Percentiles rank a stretch among this genome's conserved stretches.
Conservation (phyloP, 2,329 filamentous ascomycete species). For the Camillea tinctor region DNA sequence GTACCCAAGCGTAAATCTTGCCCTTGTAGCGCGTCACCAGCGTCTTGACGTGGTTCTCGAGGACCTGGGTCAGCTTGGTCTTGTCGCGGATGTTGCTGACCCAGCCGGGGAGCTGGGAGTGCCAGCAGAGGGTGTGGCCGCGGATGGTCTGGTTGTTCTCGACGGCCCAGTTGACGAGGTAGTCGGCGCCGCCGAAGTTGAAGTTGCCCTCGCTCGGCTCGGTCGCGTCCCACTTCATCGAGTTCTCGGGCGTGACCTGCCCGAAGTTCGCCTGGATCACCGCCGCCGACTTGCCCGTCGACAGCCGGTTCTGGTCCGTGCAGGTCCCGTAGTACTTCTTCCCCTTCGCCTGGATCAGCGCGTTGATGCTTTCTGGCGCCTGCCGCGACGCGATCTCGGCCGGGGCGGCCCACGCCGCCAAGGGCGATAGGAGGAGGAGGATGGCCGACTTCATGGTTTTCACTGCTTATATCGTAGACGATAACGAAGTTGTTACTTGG, state of each 20-base stretch:
- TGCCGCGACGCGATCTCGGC: conserved; percentile 38
- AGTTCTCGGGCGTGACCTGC: conserved; percentile 66
- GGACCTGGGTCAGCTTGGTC: conserved; percentile 48
- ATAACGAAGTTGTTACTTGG: background rate
- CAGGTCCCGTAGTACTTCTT: conserved; percentile 65
- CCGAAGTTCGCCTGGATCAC: conserved; percentile 63
- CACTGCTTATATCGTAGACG: conserved; percentile 10
- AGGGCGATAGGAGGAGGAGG: conserved; percentile 36
- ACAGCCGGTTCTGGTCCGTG: conserved; percentile 54
- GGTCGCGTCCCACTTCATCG: conserved; percentile 65
- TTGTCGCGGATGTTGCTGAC: conserved; percentile 46
- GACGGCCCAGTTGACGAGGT: conserved; percentile 57
- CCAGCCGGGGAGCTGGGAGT: conserved; percentile 59
- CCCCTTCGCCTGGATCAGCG: conserved; percentile 58
- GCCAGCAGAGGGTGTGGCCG: conserved; percentile 67
- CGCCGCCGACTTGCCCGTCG: conserved; percentile 47
- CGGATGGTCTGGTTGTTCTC: conserved; percentile 58
- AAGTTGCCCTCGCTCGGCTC: conserved; percentile 45
- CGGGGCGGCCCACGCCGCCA: conserved; percentile 35
- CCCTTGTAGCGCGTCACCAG: conserved; percentile 61
- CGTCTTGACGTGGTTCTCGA: conserved; percentile 59
- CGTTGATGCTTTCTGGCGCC: conserved; percentile 49
- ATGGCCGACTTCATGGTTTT: conserved; percentile 34
- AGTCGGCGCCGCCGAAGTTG: conserved; percentile 56
- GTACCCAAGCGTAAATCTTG: conserved; percentile 47